These are phyloP conservation scores for Uncinocarpus reesii DNA, from an alignment of 2,329 filamentous ascomycete species.

Conservation along the genomic window DNA sequence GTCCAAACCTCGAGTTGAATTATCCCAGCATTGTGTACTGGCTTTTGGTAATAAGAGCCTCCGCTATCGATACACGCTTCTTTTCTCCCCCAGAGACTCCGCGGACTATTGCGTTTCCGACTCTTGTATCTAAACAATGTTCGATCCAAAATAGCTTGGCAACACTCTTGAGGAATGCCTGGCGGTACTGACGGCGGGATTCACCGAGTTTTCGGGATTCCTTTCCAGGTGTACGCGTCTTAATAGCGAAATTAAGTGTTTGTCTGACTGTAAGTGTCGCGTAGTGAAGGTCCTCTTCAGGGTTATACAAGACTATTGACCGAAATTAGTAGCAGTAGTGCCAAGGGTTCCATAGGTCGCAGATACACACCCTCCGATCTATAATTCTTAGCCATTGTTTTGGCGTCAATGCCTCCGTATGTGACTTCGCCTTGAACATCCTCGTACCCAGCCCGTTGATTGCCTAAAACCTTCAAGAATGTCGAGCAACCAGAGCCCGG, in stretches of 20 bases:
- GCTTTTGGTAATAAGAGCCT: constrained; percentile 60
- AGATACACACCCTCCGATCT: constrained; percentile 32
- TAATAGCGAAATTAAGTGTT: constrained; percentile 62
- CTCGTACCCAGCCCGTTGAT: constrained; percentile 52
- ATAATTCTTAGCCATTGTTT: constrained; percentile 42
- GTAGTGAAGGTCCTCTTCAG: constrained; percentile 68
- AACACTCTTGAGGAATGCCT: constrained; percentile 55
- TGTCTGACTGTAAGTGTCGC: constrained; percentile 66
- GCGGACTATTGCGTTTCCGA: constrained; percentile 63
- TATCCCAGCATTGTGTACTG: constrained; percentile 64
- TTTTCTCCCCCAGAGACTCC: constrained; percentile 62
- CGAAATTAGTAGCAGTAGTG: constrained; percentile 16
- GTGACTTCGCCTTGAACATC: constrained; percentile 46
- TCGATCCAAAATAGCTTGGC: constrained; percentile 63
- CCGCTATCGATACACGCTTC: constrained; percentile 73
- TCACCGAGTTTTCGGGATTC: constrained; percentile 51
- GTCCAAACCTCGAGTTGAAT: constrained; percentile 63
- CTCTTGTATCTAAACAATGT: constrained; percentile 61
- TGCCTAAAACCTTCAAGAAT: constrained; percentile 70
- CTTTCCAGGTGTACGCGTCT: constrained; percentile 56
- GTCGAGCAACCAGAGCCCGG: constrained; percentile 57
- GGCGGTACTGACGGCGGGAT: constrained; percentile 48
- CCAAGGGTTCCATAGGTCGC: background rate
- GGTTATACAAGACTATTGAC: constrained; percentile 58
- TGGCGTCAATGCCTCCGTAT: constrained; percentile 48